Evolutionary conservation across 31 red algal species (phyloP).

Genomic region (Porphyra umbilicalis): DNA sequence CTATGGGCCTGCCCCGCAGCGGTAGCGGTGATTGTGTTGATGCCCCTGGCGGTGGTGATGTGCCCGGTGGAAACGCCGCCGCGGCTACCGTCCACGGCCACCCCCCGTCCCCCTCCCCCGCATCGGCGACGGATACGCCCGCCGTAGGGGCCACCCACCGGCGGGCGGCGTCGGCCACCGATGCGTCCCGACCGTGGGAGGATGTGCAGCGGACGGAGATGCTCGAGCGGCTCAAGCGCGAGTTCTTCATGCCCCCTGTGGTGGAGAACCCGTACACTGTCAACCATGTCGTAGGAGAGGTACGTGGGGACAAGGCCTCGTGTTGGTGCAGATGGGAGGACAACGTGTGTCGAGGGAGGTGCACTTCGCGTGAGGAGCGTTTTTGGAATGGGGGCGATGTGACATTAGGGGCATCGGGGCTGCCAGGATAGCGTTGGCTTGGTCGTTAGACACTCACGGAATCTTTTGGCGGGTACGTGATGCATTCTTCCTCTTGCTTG

Average conservation of each 20-base stretch:
- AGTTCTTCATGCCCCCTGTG: constrained; percentile 67
- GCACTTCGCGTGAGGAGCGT: no score
- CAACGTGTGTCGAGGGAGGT: no score
- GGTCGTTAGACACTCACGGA: no score
- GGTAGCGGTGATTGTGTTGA: neutral
- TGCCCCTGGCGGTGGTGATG: neutral
- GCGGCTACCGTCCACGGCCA: neutral
- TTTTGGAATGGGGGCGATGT: no score
- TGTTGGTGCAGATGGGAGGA: no score
- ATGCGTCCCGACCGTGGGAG: neutral
- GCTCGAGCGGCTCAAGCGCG: constrained; percentile 49
- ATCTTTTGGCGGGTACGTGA: no score
- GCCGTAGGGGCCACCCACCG: neutral
- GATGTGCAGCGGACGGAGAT: constrained; percentile 45
- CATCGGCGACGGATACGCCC: neutral
- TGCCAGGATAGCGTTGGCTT: no score
- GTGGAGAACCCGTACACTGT: constrained; percentile 68
- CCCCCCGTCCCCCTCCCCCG: no score
- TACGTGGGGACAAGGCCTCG: no score
- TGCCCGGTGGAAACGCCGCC: neutral
- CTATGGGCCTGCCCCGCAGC: neutral
- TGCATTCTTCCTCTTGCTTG: no score
- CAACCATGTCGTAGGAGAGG: constrained; percentile 75
- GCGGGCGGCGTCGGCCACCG: neutral
- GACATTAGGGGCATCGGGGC: no score